Base-by-base conservation (phyloP, 2,329 filamentous ascomycete genomes). In the Sporothrix euskadiensis region DNA sequence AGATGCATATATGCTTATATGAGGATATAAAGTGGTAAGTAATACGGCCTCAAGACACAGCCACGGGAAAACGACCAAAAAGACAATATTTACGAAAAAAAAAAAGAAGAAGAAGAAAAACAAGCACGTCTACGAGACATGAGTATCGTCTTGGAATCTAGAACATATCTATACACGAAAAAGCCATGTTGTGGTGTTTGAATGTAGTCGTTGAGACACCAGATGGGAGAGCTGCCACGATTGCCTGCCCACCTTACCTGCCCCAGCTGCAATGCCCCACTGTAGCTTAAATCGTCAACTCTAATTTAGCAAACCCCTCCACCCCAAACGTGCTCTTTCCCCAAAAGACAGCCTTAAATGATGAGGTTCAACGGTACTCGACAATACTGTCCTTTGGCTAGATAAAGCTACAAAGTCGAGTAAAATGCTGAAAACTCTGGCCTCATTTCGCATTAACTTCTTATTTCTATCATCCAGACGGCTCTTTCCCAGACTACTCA, bases 251-350 rank as follows among this genome's bases (percentile, higher is more conserved):
- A n/a, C 19, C 5, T 41, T 44, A 26, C 35, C 39, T 44, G 26
- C 44, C 39, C 39, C n/a, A 47, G 39, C 39, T 65, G 39, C 54
- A 8, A 30, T 47, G 61, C 61, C 61, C 61, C 61, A 69, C 65
- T 54, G 26, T 54, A 49, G 44, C 26, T 35, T 68, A 32, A 52
- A 35, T 68, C 65, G 65, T 35, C 47, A 52, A 68, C 47, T 68
- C 65, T 68, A 65, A 47, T 30, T 66, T 66, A 47, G 61, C 61
- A 66, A 12, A 32, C 26, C 61, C 59, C 35, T 35, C 35, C 5
- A 35, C 35, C 35, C 12, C 12, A 30, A 66, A 47, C 61, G 22
- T 66, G 39, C 61, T 66, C 39, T n/a, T 66, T 47, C 61, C 61
- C 61, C 61, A 63, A 22, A 32, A 57, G 26, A 61, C 41, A 66